A percentile compares a stretch with the other conserved stretches of the same genome.
These are phyloP conservation scores for Xylariaceae sp. DNA, from an alignment of 2,329 filamentous ascomycete species.

Conservation along the genomic window DNA sequence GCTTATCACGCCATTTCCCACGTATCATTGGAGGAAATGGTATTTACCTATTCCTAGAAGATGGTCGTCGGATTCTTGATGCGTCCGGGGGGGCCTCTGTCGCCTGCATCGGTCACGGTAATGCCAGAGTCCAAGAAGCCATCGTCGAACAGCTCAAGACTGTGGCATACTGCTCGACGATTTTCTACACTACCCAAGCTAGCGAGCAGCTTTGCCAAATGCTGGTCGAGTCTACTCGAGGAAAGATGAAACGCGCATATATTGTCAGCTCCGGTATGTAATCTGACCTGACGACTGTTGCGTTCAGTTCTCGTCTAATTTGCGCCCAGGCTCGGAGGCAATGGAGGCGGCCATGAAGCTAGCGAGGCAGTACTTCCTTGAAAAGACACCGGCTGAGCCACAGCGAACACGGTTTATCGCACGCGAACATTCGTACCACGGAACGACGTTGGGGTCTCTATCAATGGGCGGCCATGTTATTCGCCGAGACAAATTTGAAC, in stretches of 20 bases:
- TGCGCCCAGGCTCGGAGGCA: conserved; percentile 53
- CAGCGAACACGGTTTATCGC: conserved; percentile 58
- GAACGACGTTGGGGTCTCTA: conserved; percentile 61
- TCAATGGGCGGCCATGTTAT: conserved; percentile 54
- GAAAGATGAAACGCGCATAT: conserved; percentile 30
- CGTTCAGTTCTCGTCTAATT: conserved; percentile 23
- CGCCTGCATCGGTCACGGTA: conserved; percentile 63
- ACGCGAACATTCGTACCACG: conserved; percentile 64
- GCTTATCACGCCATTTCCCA: conserved; percentile 30
- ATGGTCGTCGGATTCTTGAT: conserved; percentile 52
- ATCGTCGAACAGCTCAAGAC: conserved; percentile 35
- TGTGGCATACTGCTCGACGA: conserved; percentile 38
- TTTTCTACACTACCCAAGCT: conserved; percentile 21
- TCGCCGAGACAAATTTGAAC: conserved; percentile 53
- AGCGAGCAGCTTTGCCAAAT: conserved; percentile 21
- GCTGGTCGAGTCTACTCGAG: conserved; percentile 27
- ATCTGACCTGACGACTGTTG: not conserved
- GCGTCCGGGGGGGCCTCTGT: conserved; percentile 71
- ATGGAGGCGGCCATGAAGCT: conserved; percentile 67
- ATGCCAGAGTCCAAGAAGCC: conserved; percentile 36
- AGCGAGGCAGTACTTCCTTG: conserved; percentile 62
- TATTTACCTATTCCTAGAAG: not conserved
- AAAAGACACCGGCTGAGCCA: conserved; percentile 48
- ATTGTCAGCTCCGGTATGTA: conserved; percentile 31
- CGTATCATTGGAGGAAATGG: conserved; percentile 1